Percentiles rank a stretch among this genome's conserved stretches.
Conservation (phyloP, 2,329 filamentous ascomycete genomes). For the Cryoendolithus antarcticus region DNA sequence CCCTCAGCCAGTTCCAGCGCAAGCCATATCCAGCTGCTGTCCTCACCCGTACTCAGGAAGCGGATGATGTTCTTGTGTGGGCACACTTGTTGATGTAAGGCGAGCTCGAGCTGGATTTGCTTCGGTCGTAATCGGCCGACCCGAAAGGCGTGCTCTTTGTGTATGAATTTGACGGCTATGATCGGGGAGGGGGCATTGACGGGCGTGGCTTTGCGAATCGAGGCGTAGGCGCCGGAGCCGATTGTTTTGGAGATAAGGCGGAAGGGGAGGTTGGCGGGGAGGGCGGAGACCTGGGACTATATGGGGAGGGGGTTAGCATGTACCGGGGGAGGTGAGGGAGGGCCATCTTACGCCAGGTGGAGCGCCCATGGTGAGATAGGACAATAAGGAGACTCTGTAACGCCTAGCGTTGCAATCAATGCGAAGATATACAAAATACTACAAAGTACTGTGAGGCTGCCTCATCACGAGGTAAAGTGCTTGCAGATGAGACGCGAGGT, state of each 20-base stretch:
- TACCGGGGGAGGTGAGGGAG: neutral
- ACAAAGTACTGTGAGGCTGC: no score
- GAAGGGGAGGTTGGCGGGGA: constrained; percentile 79
- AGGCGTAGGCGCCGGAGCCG: constrained; percentile 91
- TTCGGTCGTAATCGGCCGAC: constrained; percentile 80
- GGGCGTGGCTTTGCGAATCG: constrained; percentile 92
- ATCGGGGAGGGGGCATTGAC: constrained; percentile 56
- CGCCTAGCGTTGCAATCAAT: neutral
- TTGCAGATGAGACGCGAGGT: no score
- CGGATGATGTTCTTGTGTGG: constrained; percentile 89
- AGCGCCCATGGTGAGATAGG: constrained; percentile 13
- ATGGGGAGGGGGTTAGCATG: constrained; percentile 3
- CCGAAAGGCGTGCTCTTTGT: constrained; percentile 86
- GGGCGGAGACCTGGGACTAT: constrained; percentile 76
- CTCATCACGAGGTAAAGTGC: neutral
- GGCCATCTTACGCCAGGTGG: constrained; percentile 18
- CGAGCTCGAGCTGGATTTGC: constrained; percentile 85
- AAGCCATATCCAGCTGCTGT: constrained; percentile 85
- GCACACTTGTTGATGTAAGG: constrained; percentile 68
- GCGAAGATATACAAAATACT: neutral
- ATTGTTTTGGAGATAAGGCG: constrained; percentile 93
- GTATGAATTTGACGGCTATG: constrained; percentile 97
- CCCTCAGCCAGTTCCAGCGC: constrained; percentile 95
- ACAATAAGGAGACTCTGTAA: neutral
- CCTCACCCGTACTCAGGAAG: constrained; percentile 80